phyloP scores from a whole-genome alignment of 345 rosid species.

The Kernera saxatilis region DNA sequence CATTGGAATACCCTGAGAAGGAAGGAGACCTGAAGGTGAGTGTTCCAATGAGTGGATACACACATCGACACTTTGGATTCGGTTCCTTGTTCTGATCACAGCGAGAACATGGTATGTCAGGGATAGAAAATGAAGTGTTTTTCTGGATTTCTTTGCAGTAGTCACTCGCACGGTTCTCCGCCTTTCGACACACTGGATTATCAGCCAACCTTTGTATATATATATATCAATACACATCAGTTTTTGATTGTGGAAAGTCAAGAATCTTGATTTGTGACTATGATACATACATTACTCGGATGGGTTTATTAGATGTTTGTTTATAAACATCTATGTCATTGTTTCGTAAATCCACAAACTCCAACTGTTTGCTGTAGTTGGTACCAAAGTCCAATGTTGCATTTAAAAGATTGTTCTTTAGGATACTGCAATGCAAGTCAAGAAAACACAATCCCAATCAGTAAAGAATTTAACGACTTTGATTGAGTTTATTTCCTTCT shows the following conservation, averaged over 20 bases:
- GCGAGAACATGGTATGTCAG: conserved; percentile 22
- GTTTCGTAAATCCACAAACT: conserved; percentile 43
- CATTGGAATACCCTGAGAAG: conserved; percentile 50
- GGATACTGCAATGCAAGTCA: conserved; percentile 25
- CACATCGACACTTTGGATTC: conserved; percentile 57
- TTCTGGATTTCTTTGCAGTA: conserved; percentile 36
- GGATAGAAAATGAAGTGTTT: conserved; percentile 23
- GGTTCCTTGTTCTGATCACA: conserved; percentile 39
- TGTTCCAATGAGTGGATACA: conserved; percentile 56
- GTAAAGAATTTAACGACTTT: background rate
- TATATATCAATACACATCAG: background rate
- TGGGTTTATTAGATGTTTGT: background rate
- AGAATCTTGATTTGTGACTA: background rate
- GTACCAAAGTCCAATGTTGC: conserved; percentile 51
- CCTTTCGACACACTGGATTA: conserved; percentile 54
- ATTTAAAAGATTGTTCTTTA: conserved; percentile 45
- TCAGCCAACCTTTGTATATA: conserved; percentile 64
- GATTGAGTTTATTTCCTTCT: background rate
- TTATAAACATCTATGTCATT: conserved; percentile 38
- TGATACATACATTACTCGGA: conserved; percentile 43
- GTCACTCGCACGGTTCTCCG: background rate
- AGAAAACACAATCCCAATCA: background rate
- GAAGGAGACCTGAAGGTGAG: conserved; percentile 53
- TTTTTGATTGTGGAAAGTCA: background rate
- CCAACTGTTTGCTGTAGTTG: conserved; percentile 34